Base-by-base conservation (phyloP, 176 grass and related monocot genomes). In the Chloris gayana region DNA sequence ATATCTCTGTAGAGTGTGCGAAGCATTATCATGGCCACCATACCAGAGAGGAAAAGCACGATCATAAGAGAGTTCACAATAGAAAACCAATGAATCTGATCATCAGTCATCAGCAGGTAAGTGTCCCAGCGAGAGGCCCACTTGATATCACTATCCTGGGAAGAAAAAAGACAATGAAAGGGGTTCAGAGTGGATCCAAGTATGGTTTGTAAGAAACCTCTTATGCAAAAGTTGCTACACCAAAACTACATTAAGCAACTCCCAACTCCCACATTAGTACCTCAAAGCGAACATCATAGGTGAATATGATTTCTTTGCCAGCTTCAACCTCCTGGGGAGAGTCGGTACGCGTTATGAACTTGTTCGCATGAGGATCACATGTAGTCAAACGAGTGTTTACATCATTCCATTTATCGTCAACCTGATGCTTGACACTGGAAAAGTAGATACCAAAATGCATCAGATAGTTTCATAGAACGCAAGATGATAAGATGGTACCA, bases 1-100 rank as follows among this genome's bases (percentile, higher is more conserved):
- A 91, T 91, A 79, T 91, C 89, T 78, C 89, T 78, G 41, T 91
- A 88, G 34, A 91, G 86, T 37, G 89, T 91, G 74, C 86, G 89
- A 35, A 91, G 86, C 89, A 91, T 91, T 64, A 91, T 91, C 89
- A 91, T 91, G 39, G 89, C 89, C n/a, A 91, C 86, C 89, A 91
- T 91, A 35, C 89, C 89, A 65, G 86, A 91, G 68, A 91, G 78
- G 86, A 91, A 91, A 39, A 91, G 77, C 22, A 91, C 86, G 0
- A 91, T 91, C 89, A 91, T 91, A 42, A 88, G 85, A 64, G 89
- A 88, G 83, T 91, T 91, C 25, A 91, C 86, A 50, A 91, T 91
- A 27, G 89, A 91, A 69, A 91, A 91, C 89, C 89, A 91, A 69
- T 91, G 89, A 78, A 91, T 91, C 69, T 91, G 89, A 78, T 88